Percentiles rank a stretch among this genome's conserved stretches.
Evolutionary conservation across 1,284 basidiomycete genomes (phyloP).

Genomic region (Erythrobasidium hasegawianum): DNA sequence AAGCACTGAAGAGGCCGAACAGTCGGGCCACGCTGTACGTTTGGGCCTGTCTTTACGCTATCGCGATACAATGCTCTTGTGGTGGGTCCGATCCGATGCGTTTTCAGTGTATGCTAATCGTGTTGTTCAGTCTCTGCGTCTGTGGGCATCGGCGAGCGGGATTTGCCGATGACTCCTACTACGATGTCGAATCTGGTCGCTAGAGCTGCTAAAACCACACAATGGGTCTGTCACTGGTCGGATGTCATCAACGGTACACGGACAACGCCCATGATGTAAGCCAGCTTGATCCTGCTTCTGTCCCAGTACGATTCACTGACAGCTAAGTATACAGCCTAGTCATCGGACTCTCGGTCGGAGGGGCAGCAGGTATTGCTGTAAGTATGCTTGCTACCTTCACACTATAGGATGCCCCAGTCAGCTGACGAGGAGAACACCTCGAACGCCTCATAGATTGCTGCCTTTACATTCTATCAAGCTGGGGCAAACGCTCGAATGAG

Average conservation of each 20-base stretch:
- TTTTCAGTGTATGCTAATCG: too few relatives aligned
- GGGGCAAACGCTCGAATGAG: slow-evolving; percentile 15
- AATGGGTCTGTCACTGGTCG: slow-evolving; percentile 22
- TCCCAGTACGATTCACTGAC: background rate
- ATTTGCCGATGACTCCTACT: background rate
- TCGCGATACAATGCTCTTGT: too few relatives aligned
- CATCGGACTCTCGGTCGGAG: slow-evolving; percentile 21
- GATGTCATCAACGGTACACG: slow-evolving; percentile 21
- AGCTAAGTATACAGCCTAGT: background rate
- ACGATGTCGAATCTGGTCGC: slow-evolving; percentile 10
- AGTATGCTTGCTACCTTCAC: background rate
- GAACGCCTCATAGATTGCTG: slow-evolving; percentile 1
- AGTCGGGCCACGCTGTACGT: too few relatives aligned
- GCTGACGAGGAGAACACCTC: background rate
- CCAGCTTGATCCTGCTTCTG: background rate
- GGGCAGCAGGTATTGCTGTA: slow-evolving; percentile 20
- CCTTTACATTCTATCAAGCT: slow-evolving; percentile 31
- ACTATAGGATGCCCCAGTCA: background rate
- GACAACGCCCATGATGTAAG: slow-evolving; percentile 21
- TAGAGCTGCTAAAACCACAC: slow-evolving; percentile 8
- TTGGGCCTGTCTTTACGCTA: too few relatives aligned
- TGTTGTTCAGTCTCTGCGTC: too few relatives aligned
- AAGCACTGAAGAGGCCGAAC: too few relatives aligned
- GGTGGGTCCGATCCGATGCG: too few relatives aligned
- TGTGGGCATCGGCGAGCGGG: background rate